Conservation (phyloP, 768 basidiomycete genomes). For the Pseudohyphozyma bogoriensis region DNA sequence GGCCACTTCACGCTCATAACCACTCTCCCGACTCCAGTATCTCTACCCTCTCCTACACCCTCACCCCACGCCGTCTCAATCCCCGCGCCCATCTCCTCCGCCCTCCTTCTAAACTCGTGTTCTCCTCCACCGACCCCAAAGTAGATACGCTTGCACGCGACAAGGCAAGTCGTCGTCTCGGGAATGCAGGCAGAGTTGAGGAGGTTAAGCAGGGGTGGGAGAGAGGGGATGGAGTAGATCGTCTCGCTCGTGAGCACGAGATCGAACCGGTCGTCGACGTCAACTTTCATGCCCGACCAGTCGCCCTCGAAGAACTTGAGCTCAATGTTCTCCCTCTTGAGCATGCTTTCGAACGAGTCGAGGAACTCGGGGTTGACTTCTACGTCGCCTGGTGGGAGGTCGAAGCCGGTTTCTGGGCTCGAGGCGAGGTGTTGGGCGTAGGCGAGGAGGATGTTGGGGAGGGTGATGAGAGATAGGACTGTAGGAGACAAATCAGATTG, state of each 20-base stretch:
- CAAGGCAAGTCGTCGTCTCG: slow-evolving; percentile 50
- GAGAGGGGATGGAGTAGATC: slow-evolving; percentile 63
- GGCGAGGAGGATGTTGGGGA: slow-evolving; percentile 38
- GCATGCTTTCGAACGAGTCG: slow-evolving; percentile 53
- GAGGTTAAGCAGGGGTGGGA: slow-evolving; percentile 49
- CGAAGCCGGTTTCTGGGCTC: not conserved
- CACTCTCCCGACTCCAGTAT: slow-evolving; percentile 57
- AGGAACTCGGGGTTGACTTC: slow-evolving; percentile 57
- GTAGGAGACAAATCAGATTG: not conserved
- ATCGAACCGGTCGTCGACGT: slow-evolving; percentile 38
- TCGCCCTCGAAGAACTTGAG: slow-evolving; percentile 72
- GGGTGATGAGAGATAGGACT: slow-evolving; percentile 34
- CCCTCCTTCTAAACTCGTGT: slow-evolving; percentile 55
- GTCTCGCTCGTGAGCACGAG: slow-evolving; percentile 84
- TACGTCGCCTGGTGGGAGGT: slow-evolving; percentile 47
- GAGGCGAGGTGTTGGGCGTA: slow-evolving; percentile 17
- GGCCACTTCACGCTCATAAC: slow-evolving; percentile 58
- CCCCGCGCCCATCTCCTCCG: slow-evolving; percentile 44
- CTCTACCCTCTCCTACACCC: slow-evolving; percentile 17
- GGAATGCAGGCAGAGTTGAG: slow-evolving; percentile 14
- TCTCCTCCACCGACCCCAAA: slow-evolving; percentile 92
- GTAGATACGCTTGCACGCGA: slow-evolving; percentile 84
- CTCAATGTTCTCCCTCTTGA: slow-evolving; percentile 48
- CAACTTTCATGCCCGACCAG: slow-evolving; percentile 47
- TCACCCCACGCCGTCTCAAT: slow-evolving; percentile 48